Conservation (phyloP, 2,329 filamentous ascomycete species). For the Aureobasidium vineae region DNA sequence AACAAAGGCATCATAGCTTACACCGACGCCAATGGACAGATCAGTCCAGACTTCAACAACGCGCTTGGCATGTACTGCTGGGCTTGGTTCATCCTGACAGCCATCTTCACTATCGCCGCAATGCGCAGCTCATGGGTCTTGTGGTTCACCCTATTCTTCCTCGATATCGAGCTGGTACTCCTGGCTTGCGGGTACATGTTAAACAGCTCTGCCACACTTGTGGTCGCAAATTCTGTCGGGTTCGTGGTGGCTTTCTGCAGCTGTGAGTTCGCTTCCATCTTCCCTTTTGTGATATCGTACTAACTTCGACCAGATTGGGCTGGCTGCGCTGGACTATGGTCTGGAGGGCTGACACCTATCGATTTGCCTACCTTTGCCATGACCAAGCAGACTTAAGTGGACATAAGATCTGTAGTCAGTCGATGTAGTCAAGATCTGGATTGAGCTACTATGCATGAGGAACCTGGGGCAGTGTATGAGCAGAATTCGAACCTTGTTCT, state of each 20-base stretch:
- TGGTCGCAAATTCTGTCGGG: conserved; percentile 32
- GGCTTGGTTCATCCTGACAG: conserved; percentile 37
- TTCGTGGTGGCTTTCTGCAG: conserved; percentile 33
- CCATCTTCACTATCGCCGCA: conserved; percentile 34
- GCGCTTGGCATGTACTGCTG: conserved; percentile 35
- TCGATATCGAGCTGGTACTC: conserved; percentile 34
- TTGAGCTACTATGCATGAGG: too few relatives aligned
- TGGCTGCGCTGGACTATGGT: conserved; percentile 32
- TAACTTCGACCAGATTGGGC: conserved; percentile 29
- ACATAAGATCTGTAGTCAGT: not conserved
- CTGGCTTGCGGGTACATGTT: conserved; percentile 35
- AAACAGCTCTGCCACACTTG: conserved; percentile 28
- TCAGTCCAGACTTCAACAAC: conserved; percentile 33
- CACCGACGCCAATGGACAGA: conserved; percentile 34
- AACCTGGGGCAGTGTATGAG: too few relatives aligned
- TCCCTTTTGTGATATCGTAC: not conserved
- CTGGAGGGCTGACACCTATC: conserved; percentile 31
- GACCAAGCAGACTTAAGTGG: conserved; percentile 12
- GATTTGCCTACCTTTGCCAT: conserved; percentile 31
- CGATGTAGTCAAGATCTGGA: too few relatives aligned
- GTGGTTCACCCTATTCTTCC: conserved; percentile 32
- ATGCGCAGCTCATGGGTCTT: conserved; percentile 34
- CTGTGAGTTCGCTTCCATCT: conserved; percentile 32
- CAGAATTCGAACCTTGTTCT: too few relatives aligned
- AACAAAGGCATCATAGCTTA: conserved; percentile 34